phyloP scores from a whole-genome alignment of 1,284 basidiomycete species.

The Cryptococcus depauperatus region DNA sequence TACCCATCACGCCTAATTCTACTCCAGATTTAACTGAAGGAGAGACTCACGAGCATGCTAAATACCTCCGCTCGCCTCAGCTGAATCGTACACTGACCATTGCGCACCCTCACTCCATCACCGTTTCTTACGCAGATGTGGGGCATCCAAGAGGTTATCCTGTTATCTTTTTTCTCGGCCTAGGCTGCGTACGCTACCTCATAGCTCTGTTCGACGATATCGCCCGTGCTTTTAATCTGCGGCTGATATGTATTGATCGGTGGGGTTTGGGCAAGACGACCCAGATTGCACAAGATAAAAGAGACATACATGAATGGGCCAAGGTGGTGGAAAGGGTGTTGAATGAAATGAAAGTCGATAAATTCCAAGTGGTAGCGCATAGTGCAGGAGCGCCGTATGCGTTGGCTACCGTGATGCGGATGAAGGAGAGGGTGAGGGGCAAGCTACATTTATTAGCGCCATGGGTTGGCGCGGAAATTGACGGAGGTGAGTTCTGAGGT shows the following conservation, averaged over 20 bases:
- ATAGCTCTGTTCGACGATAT: constrained; percentile 94
- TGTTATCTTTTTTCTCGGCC: constrained; percentile 80
- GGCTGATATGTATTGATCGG: constrained; percentile 89
- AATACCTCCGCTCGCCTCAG: constrained; percentile 69
- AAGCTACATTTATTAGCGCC: constrained; percentile 84
- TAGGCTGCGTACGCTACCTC: constrained; percentile 89
- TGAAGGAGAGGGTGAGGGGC: constrained; percentile 67
- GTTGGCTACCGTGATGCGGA: constrained; percentile 69
- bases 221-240: constrained; percentile 73
- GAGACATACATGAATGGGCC: constrained; percentile 85
- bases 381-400: constrained; percentile 96
- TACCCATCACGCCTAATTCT: neutral
- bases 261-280: constrained; percentile 88
- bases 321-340: constrained; percentile 81
- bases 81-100: constrained; percentile 75
- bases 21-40: constrained; percentile 2
- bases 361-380: constrained; percentile 86
- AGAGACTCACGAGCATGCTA: constrained; percentile 29
- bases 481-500: constrained; percentile 57
- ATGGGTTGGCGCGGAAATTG: constrained; percentile 82
- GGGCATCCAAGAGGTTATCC: constrained; percentile 74
- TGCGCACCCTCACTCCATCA: constrained; percentile 64
- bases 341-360: constrained; percentile 65
- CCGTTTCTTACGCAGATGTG: constrained; percentile 87
- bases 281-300: constrained; percentile 56